Evolutionary conservation across 352 stramenopile species (phyloP).

Genomic region (Phytophthora quininea): DNA sequence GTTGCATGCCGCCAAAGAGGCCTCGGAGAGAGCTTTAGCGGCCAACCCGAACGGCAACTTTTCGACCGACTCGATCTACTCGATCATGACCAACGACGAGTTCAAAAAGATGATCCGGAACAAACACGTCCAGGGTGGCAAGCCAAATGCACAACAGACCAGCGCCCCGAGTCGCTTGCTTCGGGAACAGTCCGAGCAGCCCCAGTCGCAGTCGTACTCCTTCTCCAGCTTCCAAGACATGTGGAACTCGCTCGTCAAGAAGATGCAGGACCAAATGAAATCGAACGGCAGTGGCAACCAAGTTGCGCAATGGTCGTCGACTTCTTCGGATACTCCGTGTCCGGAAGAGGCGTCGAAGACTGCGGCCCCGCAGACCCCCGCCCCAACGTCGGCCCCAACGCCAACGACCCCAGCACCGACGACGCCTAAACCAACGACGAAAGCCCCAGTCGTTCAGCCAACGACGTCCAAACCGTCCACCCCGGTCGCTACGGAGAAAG

Average conservation of each 20-base stretch:
- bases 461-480: slow-evolving; percentile 11
- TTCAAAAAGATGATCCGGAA: slow-evolving; percentile 43
- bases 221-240: slow-evolving; percentile 36
- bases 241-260: slow-evolving; percentile 28
- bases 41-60: slow-evolving; percentile 46
- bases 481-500: slow-evolving; percentile 23
- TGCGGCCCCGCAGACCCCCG: slow-evolving; percentile 3
- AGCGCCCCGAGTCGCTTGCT: slow-evolving; percentile 24
- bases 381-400: slow-evolving; percentile 8
- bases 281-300: slow-evolving; percentile 12
- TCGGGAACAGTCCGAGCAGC: slow-evolving; percentile 13
- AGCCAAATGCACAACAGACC: slow-evolving; percentile 3
- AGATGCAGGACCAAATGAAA: slow-evolving; percentile 22
- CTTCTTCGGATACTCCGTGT: background rate
- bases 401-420: slow-evolving; percentile 22
- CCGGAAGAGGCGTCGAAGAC: slow-evolving; percentile 2
- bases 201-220: slow-evolving; percentile 9
- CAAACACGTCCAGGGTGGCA: slow-evolving; percentile 24
- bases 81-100: slow-evolving; percentile 45
- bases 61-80: slow-evolving; percentile 49
- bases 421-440: slow-evolving; percentile 15
- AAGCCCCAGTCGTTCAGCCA: slow-evolving; percentile 30
- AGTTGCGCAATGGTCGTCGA: slow-evolving; percentile 17
- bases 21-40: slow-evolving; percentile 6
- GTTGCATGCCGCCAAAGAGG: slow-evolving; percentile 37